Evolutionary conservation across 306 rosid species (phyloP), one percentile per base, ranked within the genome.

Genomic region (Clitoria ternatea): DNA sequence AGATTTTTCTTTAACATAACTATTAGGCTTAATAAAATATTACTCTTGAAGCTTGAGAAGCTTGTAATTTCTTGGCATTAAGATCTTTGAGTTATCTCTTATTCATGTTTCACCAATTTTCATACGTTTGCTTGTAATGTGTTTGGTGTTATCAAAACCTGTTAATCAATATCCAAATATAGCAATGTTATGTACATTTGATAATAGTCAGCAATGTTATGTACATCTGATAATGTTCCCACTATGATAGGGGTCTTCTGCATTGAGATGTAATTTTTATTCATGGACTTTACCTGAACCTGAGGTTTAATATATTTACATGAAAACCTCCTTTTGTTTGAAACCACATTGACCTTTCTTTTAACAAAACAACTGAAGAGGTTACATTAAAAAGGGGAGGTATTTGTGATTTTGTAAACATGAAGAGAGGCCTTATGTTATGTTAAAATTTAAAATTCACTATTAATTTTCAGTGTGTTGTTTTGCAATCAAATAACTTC

Each of bases 371-470:
- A 35, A 35, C 52, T 49, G 19, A 18, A 10, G 3, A 0, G n/a
- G 62, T 50, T 35, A 50, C 29, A 27, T 18, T 27, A 18, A 18
- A 6, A 65, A 29, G 29, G 10, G 39, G 23, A 36, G 9, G 48
- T 1, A 1, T 4, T 68, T 35, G 19, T 47, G n/a, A 68, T 13
- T 68, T 20, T 50, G 7, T 4, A 22, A 33, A n/a, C 14, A 52
- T 4, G 5, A 11, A 66, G 35, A 44, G 68, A 59, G 69, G 59
- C 57, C 20, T 30, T 4, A 14, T 44, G 65, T 69, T 35, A 33
- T 50, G 39, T 56, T 18, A 22, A 33, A 49, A 59, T 72, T 40
- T 43, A 6, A 43, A 57, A 74, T 53, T 49, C 64, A 52, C 56
- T 39, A 30, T 3, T 18, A 27, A 29, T 44, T 37, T 42, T 77